phyloP scores from a whole-genome alignment of 768 basidiomycete genomes.

The Agrocybe pediades region DNA sequence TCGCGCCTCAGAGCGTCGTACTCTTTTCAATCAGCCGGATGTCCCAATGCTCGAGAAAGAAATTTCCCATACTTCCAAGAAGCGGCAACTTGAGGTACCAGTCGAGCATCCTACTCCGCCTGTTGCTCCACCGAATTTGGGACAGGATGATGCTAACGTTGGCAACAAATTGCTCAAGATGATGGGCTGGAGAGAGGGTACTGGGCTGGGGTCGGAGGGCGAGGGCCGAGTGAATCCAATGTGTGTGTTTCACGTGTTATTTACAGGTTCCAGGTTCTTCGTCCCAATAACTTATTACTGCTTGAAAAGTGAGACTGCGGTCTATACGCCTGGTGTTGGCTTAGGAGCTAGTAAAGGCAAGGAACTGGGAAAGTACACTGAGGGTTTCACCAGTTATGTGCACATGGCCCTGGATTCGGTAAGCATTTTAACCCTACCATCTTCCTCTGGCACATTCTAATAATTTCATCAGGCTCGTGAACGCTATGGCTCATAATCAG shows the following conservation, averaged over 20 bases:
- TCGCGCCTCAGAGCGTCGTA: constrained; percentile 88
- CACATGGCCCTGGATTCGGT: constrained; percentile 75
- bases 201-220: constrained; percentile 79
- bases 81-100: constrained; percentile 55
- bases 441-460: constrained; percentile 7
- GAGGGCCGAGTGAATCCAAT: constrained; percentile 90
- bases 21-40: constrained; percentile 91
- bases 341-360: constrained; percentile 92
- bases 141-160: constrained; percentile 80
- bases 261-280: neutral
- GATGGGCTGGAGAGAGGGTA: constrained; percentile 97
- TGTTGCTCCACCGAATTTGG: constrained; percentile 56
- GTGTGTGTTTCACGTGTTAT: constrained; percentile 40
- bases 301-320: constrained; percentile 66
- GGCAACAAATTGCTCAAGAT: constrained; percentile 94
- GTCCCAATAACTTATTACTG: constrained; percentile 6
- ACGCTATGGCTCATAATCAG: constrained; percentile 29
- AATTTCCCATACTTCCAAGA: constrained; percentile 30
- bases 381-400: constrained; percentile 71
- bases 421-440: constrained; percentile 24
- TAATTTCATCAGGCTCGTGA: constrained; percentile 35
- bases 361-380: constrained; percentile 72
- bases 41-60: constrained; percentile 64
- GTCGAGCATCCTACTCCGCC: constrained; percentile 63
- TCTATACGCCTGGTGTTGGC: constrained; percentile 88